phyloP scores from a whole-genome alignment of 805 yeast genomes.

The Saccharomycopsis sp. region DNA sequence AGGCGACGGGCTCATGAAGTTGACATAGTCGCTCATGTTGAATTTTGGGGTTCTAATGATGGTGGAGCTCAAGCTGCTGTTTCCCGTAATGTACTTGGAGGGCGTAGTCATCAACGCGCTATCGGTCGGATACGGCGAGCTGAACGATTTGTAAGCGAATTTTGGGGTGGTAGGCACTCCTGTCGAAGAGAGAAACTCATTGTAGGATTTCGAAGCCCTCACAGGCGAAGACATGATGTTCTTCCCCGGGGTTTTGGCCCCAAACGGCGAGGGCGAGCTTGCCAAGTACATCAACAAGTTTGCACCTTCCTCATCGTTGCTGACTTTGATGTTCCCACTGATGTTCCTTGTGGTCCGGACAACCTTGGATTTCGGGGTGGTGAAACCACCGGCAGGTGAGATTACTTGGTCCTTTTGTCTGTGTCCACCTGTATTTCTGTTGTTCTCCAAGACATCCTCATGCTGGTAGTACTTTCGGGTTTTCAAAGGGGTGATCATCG shows the following conservation, averaged over 20 bases:
- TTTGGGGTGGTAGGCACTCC: constrained; percentile 15
- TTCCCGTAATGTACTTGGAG: constrained; percentile 19
- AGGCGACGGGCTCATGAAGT: constrained; percentile 69
- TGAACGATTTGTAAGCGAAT: constrained; percentile 9
- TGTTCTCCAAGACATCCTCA: not conserved
- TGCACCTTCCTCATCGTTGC: constrained; percentile 59
- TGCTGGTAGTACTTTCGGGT: not conserved
- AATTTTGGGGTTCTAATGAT: constrained; percentile 49
- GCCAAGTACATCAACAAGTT: constrained; percentile 74
- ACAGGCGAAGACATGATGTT: constrained; percentile 18
- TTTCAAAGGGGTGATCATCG: constrained; percentile 8
- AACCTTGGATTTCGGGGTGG: constrained; percentile 17
- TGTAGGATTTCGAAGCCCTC: constrained; percentile 6
- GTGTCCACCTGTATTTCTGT: too few relatives aligned
- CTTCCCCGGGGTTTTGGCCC: not conserved
- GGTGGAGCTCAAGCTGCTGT: constrained; percentile 20
- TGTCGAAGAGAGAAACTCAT: constrained; percentile 4
- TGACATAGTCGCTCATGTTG: constrained; percentile 76
- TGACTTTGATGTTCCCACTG: too few relatives aligned
- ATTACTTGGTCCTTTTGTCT: too few relatives aligned
- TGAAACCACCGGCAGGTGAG: not conserved
- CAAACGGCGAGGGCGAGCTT: constrained; percentile 62
- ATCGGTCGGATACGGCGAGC: constrained; percentile 11
- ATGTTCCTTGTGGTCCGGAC: constrained; percentile 4
- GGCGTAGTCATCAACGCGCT: constrained; percentile 25